Evolutionary conservation across 768 basidiomycete species (phyloP), one percentile per base, ranked within the genome.

Genomic region (Tephrocybe sp.): DNA sequence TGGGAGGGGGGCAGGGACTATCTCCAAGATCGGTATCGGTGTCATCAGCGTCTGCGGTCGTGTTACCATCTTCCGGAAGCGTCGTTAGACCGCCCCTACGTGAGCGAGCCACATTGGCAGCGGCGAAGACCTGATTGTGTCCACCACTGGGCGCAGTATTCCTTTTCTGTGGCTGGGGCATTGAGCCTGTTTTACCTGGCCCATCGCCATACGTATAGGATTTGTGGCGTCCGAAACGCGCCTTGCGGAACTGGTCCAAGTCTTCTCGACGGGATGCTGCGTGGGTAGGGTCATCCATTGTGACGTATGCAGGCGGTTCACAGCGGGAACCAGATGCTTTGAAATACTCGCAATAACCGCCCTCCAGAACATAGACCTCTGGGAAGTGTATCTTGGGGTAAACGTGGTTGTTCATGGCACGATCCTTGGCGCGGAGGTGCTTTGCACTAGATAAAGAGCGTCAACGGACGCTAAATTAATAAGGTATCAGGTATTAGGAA

Each of bases 371-470:
- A 72, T 98, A 99, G 14, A 98, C 82, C 70, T 99, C 97, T 0
- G 97, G 97, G 64, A 92, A 99, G 68, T 91, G 89, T 36, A 98
- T 85, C 64, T 81, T 88, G 4, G 97, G 97, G 66, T 99, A 99
- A 16, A 83, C 68, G 52, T 89, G 87, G 55, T 89, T 85, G 69
- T 98, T 98, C 73, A 89, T 70, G 1, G 86, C 80, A 41, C 97
- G 87, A 64, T 99, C 97, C 65, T 83, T 87, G 26, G 89, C 87
- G 49, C 97, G 87, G 22, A 98, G 75, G 64, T 95, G 87, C 68
- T 96, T 97, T 19, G 97, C 97, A 63, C 94, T 98, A 57, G 7
- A 31, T 5, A 32, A 17, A 33, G 16, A 16, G 19, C 11, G 17
- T 39, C 30, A 45, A 40, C 39, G 31, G 32, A 43, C 39, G 49